Conservation (phyloP, 495 filamentous ascomycete genomes). For the Lepraria neglecta region DNA sequence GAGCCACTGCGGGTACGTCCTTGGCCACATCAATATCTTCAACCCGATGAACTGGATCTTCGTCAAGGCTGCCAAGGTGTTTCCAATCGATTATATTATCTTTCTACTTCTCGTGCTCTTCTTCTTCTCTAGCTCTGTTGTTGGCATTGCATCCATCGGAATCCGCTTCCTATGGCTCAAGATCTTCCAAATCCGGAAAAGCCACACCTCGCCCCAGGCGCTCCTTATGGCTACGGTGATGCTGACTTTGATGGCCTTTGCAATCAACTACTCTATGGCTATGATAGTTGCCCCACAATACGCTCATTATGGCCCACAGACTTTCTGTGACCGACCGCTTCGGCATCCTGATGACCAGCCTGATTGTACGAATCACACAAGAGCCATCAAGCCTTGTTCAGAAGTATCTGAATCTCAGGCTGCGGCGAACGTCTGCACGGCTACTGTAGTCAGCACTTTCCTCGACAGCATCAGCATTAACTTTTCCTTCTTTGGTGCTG, state of each 20-base stretch:
- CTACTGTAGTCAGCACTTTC: conserved; percentile 83
- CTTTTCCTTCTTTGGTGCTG: conserved; percentile 90
- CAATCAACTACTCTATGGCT: conserved; percentile 82
- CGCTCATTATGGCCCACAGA: conserved; percentile 88
- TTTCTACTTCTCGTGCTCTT: conserved; percentile 77
- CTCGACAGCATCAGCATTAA: conserved; percentile 89
- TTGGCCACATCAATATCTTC: conserved; percentile 86
- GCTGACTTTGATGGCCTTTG: conserved; percentile 79
- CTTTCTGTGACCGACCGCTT: conserved; percentile 70
- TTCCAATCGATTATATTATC: conserved; percentile 87
- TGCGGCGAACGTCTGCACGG: conserved; percentile 75
- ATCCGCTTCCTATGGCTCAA: conserved; percentile 94
- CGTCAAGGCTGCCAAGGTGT: conserved; percentile 70
- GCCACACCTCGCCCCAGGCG: conserved; percentile 85
- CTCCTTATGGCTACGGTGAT: conserved; percentile 87
- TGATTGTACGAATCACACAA: conserved; percentile 69
- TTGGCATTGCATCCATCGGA: conserved; percentile 77
- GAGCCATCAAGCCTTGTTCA: conserved; percentile 72
- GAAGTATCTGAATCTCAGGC: conserved; percentile 56
- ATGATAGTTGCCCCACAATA: conserved; percentile 95
- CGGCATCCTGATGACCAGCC: conserved; percentile 53
- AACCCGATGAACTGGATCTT: conserved; percentile 92
- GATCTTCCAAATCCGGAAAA: conserved; percentile 82
- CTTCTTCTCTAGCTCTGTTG: conserved; percentile 78
- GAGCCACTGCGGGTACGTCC: conserved; percentile 82